Percentiles rank a stretch among this genome's conserved stretches.
Conservation (phyloP, 2,329 filamentous ascomycete genomes). For the Talaromyces sp. region DNA sequence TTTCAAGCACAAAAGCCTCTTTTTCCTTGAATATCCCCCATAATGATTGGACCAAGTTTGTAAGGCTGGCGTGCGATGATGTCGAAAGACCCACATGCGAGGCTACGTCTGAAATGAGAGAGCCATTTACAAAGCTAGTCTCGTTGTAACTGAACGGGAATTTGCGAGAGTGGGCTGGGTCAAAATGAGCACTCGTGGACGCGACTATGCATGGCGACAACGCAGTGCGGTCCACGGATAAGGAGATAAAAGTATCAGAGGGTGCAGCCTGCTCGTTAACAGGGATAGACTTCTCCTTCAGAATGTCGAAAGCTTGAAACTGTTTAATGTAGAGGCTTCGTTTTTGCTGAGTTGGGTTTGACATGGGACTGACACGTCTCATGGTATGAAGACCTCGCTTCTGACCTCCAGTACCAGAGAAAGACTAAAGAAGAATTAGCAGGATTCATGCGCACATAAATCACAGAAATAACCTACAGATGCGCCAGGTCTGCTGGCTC, state of each 20-base stretch:
- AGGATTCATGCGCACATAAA: not conserved
- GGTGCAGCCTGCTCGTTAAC: constrained; percentile 41
- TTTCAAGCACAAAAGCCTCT: constrained; percentile 66
- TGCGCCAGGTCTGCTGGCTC: constrained; percentile 30
- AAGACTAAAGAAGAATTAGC: constrained; percentile 21
- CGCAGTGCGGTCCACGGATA: constrained; percentile 66
- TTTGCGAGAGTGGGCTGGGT: constrained; percentile 50
- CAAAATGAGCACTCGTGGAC: constrained; percentile 54
- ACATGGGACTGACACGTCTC: constrained; percentile 29
- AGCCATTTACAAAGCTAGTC: constrained; percentile 47
- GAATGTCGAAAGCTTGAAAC: constrained; percentile 57
- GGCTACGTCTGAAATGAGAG: constrained; percentile 45
- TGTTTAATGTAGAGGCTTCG: constrained; percentile 60
- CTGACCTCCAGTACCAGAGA: constrained; percentile 30
- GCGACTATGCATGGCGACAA: constrained; percentile 66
- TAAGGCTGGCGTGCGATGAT: constrained; percentile 49
- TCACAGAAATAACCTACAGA: constrained; percentile 22
- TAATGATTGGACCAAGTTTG: constrained; percentile 56
- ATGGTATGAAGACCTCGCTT: constrained; percentile 59
- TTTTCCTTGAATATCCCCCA: constrained; percentile 64
- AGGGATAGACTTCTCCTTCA: constrained; percentile 55
- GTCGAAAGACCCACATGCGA: constrained; percentile 58
- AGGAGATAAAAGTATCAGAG: constrained; percentile 58
- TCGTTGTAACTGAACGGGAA: constrained; percentile 66
- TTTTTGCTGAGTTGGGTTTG: constrained; percentile 1